Conservation (phyloP, 768 basidiomycete genomes). For the Rhodocollybia butyracea region DNA sequence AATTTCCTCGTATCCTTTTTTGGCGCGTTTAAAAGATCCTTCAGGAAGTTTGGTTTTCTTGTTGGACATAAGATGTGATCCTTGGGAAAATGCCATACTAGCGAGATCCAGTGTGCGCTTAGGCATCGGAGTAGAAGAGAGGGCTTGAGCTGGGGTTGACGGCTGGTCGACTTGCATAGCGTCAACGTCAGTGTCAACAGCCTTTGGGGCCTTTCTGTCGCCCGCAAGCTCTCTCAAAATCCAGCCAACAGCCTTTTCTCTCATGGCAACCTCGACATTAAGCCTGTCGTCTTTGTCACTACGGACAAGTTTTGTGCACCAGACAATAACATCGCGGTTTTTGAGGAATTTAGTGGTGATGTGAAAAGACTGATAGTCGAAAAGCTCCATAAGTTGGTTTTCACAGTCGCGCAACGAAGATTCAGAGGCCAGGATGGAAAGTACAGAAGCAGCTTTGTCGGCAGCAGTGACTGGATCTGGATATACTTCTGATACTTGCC, state of each 20-base stretch:
- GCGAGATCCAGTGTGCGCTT: conserved; percentile 87
- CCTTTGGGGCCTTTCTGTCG: conserved; percentile 47
- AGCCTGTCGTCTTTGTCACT: conserved; percentile 85
- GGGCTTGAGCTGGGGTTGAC: conserved; percentile 39
- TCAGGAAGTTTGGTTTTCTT: conserved; percentile 98
- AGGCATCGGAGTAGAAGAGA: conserved; percentile 85
- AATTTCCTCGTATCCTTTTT: conserved; percentile 98
- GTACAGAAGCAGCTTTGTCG: conserved; percentile 83
- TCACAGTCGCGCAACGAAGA: conserved; percentile 83
- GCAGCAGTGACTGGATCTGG: conserved; percentile 93
- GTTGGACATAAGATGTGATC: conserved; percentile 96
- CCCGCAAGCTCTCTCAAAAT: conserved; percentile 87
- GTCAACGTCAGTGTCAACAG: conserved; percentile 81
- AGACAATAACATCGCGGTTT: conserved; percentile 94
- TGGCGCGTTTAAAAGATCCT: conserved; percentile 93
- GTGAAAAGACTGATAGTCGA: conserved; percentile 90
- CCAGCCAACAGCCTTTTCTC: conserved; percentile 96
- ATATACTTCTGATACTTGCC: conserved; percentile 87
- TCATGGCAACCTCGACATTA: conserved; percentile 96
- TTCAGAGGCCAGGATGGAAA: conserved; percentile 84
- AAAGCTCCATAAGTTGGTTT: conserved; percentile 94
- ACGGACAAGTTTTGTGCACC: conserved; percentile 96
- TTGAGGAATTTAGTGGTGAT: conserved; percentile 88
- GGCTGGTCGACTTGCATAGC: too few species aligned
- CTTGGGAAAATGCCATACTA: conserved; percentile 93